Evolutionary conservation across 2,329 filamentous ascomycete species (phyloP), one percentile per base, ranked within the genome.

Genomic region (Simplicillium aogashimaense): DNA sequence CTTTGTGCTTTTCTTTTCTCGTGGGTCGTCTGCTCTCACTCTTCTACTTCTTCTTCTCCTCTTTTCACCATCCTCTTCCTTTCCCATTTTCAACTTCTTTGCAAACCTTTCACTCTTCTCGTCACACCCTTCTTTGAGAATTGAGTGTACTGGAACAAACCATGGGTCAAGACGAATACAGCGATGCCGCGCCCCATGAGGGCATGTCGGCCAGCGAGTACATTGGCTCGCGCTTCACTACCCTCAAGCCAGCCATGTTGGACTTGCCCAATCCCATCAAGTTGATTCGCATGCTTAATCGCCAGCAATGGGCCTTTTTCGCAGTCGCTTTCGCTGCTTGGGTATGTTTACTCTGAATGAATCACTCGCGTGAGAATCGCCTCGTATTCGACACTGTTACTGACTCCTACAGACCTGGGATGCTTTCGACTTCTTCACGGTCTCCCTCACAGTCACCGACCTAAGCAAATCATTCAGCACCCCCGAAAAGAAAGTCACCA

Each of bases 381-480:
- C n/a, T n/a, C n/a, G n/a, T n/a, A n/a, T n/a, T n/a, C n/a, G n/a
- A n/a, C n/a, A n/a, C n/a, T n/a, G n/a, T n/a, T n/a, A n/a, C n/a
- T 12, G 13, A 7, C 16, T 18, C 3, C 25, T 39, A 30, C 43
- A 76, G 73, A 71, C 70, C 1, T 78, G 74, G 74, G 76, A 81
- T 51, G 67, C 77, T 3, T 81, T 81, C 47, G 78, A 83, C 55
- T 82, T 81, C 61, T 78, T 80, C 55, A 78, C 75, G 35, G 76
- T 81, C 18, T 76, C 73, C 1, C 61, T 82, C 35, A 78, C 74
- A 1, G 63, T 78, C 13, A 69, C 61, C 11, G 64, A 74, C 16
- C 61, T 82, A 12, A 63, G 69, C 29, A 57, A 70, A 39, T 60
- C 63, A 1, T 81, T 81, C 48, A 62, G 58, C 43, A 69, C 65